These are phyloP conservation scores for Staphylotrichum longicolle DNA, from an alignment of 495 filamentous ascomycete species.

Conservation along the genomic window DNA sequence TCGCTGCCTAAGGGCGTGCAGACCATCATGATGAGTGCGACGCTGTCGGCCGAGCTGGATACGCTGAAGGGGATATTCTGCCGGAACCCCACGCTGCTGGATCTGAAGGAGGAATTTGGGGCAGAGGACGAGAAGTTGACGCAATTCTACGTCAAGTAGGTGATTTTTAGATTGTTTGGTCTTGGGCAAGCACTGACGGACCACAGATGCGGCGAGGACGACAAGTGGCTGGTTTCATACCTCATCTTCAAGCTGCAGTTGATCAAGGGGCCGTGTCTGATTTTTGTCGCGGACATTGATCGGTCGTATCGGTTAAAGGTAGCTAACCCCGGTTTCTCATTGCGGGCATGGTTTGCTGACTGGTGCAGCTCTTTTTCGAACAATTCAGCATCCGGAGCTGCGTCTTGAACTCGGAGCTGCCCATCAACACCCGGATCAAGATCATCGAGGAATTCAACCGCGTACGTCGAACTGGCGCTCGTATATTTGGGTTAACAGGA, in stretches of 20 bases:
- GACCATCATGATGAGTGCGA: constrained; percentile 90
- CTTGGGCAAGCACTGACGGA: constrained; percentile 14
- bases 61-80: constrained; percentile 84
- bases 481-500: not conserved
- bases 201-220: constrained; percentile 66
- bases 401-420: constrained; percentile 91
- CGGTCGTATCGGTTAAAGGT: constrained; percentile 84
- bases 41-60: constrained; percentile 81
- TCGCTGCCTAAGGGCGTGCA: constrained; percentile 81
- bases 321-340: not conserved
- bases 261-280: constrained; percentile 89
- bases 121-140: constrained; percentile 69
- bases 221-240: constrained; percentile 92
- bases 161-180: not conserved
- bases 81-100: constrained; percentile 69
- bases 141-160: constrained; percentile 81
- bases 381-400: constrained; percentile 94
- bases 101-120: constrained; percentile 67
- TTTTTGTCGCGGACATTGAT: constrained; percentile 93
- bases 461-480: constrained; percentile 48
- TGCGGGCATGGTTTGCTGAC: not conserved
- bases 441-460: constrained; percentile 97
- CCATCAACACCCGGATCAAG: constrained; percentile 87
- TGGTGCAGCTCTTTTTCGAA: constrained; percentile 71
- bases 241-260: constrained; percentile 93